These are phyloP conservation scores for Pharnaceum exiguum DNA, from an alignment of 148 eudicot species.

Conservation along the genomic window DNA sequence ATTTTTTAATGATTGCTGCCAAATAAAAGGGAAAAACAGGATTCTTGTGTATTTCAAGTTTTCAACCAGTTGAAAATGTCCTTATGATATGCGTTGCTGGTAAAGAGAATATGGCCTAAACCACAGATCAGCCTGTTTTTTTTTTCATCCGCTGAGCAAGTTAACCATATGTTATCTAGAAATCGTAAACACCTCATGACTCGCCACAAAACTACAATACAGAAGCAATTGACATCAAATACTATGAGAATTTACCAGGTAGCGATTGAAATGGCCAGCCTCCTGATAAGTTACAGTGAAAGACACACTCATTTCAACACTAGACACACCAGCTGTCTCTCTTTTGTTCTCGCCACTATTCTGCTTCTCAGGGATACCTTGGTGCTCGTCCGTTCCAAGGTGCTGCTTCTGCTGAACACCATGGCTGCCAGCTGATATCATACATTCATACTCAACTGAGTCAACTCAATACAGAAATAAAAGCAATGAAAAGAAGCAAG, in stretches of 20 bases:
- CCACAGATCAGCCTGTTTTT: no score
- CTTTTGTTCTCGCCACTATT: background rate
- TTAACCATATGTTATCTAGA: no score
- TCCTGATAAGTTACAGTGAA: conserved; percentile 18
- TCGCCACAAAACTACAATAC: background rate
- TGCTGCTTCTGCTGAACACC: conserved; percentile 5
- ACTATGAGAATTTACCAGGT: conserved; percentile 14
- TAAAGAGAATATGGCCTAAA: no score
- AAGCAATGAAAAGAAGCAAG: background rate
- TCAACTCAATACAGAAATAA: background rate
- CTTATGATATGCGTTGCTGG: no score
- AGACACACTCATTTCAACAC: conserved; percentile 10
- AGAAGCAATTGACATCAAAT: background rate
- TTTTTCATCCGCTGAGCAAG: no score
- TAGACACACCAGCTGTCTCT: background rate
- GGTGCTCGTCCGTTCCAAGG: background rate
- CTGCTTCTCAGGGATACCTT: conserved; percentile 3
- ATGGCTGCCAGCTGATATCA: conserved; percentile 6
- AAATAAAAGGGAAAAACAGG: no score
- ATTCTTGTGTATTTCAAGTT: no score
- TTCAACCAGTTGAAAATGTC: no score
- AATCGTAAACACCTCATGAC: background rate
- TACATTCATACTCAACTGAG: background rate
- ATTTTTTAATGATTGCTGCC: background rate
- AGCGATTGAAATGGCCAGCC: conserved; percentile 7